A percentile compares a stretch with the other conserved stretches of the same genome.
Evolutionary conservation across 2,329 filamentous ascomycete genomes (phyloP).

Genomic region (Aspergillus cejpii): DNA sequence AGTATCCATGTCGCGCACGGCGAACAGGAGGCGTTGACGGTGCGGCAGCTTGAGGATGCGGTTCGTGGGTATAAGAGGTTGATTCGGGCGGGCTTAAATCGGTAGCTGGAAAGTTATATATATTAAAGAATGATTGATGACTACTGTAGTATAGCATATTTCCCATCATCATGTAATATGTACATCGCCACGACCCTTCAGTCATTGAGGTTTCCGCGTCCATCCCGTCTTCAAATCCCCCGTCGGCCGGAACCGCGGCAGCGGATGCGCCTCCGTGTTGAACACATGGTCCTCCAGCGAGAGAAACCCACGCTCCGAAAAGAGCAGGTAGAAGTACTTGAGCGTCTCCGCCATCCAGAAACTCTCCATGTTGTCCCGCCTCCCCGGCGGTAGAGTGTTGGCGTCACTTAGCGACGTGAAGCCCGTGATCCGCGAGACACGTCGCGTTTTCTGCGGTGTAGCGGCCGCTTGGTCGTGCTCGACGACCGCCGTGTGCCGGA

Average conservation of each 20-base stretch:
- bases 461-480: slow-evolving; percentile 47
- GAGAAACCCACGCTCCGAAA: slow-evolving; percentile 73
- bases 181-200: slow-evolving; percentile 26
- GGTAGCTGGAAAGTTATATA: slow-evolving; percentile 1
- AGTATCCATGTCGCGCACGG: slow-evolving; percentile 83
- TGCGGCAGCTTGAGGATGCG: slow-evolving; percentile 67
- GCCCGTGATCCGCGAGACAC: slow-evolving; percentile 44
- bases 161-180: not conserved
- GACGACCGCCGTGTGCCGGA: slow-evolving; percentile 72
- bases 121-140: not conserved
- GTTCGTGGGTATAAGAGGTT: slow-evolving; percentile 72
- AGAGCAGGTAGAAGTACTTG: slow-evolving; percentile 95
- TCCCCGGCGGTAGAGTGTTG: slow-evolving; percentile 59
- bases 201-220: slow-evolving; percentile 24
- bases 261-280: slow-evolving; percentile 90
- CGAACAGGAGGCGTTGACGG: slow-evolving; percentile 70
- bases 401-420: slow-evolving; percentile 79
- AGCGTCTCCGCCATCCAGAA: slow-evolving; percentile 98
- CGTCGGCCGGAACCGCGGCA: slow-evolving; percentile 77
- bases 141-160: not conserved
- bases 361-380: slow-evolving; percentile 92
- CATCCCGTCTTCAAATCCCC: slow-evolving; percentile 39
- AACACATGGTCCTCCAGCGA: slow-evolving; percentile 83
- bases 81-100: slow-evolving; percentile 41
- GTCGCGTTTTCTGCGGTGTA: slow-evolving; percentile 11